Evolutionary conservation across 2,329 filamentous ascomycete genomes (phyloP), one percentile per base, ranked within the genome.

Genomic region (Aspergillus transmontanensis): DNA sequence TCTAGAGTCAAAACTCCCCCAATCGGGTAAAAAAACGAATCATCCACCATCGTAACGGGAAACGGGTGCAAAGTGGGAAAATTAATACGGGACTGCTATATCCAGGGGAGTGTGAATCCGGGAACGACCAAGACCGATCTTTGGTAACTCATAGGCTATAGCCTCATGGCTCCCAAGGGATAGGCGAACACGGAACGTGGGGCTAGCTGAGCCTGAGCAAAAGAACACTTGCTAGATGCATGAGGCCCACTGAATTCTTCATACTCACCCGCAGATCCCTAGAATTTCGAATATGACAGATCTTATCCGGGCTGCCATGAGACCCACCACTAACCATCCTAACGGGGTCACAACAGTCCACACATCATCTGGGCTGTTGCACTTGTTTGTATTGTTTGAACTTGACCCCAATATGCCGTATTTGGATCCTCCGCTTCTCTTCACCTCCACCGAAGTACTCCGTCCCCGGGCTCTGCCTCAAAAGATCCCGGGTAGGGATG

Each of bases 211-310:
- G 28, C 41, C 57, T 63, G 46, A 43, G 28, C 41, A n/a, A 51
- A 51, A 48, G 26, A 51, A 51, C 45, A 57, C 16, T 30, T 51
- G 51, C n/a, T 19, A 14, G 48, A 60, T 32, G 53, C 58, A 50
- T 57, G 39, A 56, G 53, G 57, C 54, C 57, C 57, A 61, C 61
- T 63, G 43, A 28, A 55, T 61, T 60, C 53, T 51, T 64, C 51
- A 58, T 60, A 54, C 48, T 34, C 28, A 23, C 61, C 57, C 55
- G n/a, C 61, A 57, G 60, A 66, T 67, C 65, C 53, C 56, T 58
- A 58, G 65, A 59, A 39, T 56, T 51, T 28, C 14, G 58, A 72
- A 74, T 73, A 72, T 74, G 73, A 75, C 71, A 75, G 72, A 72
- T 74, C 73, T 60, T 62, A 73, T 72, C 64, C 59, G n/a, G 34